phyloP scores from a whole-genome alignment of 805 yeast genomes.

The Ogataea siamensis region DNA sequence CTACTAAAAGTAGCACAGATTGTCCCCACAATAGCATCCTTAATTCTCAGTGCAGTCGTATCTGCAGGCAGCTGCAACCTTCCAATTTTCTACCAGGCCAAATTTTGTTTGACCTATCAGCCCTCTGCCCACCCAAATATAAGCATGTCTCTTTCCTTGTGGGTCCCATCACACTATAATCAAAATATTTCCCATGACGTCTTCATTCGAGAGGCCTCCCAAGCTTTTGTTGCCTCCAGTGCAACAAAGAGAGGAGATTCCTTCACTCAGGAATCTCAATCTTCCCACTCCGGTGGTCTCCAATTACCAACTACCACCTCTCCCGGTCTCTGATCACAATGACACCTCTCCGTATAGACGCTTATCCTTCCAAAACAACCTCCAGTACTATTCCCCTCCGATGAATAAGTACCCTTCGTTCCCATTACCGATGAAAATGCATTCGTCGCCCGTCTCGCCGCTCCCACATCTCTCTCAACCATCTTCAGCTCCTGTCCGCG shows the following conservation, averaged over 20 bases:
- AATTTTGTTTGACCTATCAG: conserved; percentile 7
- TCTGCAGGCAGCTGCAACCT: conserved; percentile 1
- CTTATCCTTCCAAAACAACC: conserved; percentile 7
- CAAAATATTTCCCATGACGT: conserved; percentile 8
- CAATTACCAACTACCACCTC: conserved; percentile 10
- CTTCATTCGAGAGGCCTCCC: conserved; percentile 20
- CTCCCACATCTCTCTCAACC: conserved; percentile 7
- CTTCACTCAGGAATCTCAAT: conserved; percentile 17
- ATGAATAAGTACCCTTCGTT: conserved; percentile 7
- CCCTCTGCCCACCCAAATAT: conserved; percentile 5
- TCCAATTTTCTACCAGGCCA: conserved; percentile 9
- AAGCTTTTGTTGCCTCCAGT: conserved; percentile 9
- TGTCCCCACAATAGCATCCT: conserved; percentile 1
- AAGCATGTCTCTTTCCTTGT: conserved; percentile 3
- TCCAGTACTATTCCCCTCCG: conserved; percentile 9
- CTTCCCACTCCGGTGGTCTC: conserved; percentile 16
- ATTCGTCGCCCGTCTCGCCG: conserved; percentile 9
- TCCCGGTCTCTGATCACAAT: conserved; percentile 5
- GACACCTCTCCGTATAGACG: conserved; percentile 6
- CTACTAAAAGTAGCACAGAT: conserved; percentile 9
- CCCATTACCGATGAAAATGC: conserved; percentile 11
- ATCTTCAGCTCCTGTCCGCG: conserved; percentile 1
- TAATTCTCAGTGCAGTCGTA: conserved; percentile 1
- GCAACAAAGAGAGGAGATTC: conserved; percentile 13
- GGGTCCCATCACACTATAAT: neutral